A percentile compares a stretch with the other conserved stretches of the same genome.
Conservation (phyloP, 2,329 filamentous ascomycete species). For the Cadophora gregata region DNA sequence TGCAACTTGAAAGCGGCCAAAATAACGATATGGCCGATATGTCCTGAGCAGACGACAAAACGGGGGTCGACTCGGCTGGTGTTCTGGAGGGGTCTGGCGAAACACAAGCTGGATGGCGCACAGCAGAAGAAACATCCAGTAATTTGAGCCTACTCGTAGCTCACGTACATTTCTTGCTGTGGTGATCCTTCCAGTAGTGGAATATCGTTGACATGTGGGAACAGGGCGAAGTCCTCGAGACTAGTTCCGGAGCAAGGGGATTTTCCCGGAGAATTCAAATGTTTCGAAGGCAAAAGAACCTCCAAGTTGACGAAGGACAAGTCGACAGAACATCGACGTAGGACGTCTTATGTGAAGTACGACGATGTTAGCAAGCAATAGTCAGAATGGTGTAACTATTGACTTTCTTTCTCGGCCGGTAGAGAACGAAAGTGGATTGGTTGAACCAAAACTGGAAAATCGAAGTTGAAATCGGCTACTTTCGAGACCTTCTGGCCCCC, state of each 20-base stretch:
- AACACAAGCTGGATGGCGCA: neutral
- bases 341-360: neutral
- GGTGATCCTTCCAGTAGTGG: neutral
- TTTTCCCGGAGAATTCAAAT: neutral
- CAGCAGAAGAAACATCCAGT: neutral
- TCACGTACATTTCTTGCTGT: neutral
- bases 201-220: neutral
- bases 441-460: neutral
- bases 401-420: neutral
- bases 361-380: constrained; percentile 1
- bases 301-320: neutral
- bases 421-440: neutral
- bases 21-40: neutral
- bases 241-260: neutral
- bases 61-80: neutral
- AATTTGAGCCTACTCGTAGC: neutral
- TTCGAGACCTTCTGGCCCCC: constrained; percentile 1
- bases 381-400: constrained; percentile 3
- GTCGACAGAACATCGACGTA: neutral
- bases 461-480: neutral
- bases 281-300: neutral
- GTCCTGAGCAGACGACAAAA: neutral
- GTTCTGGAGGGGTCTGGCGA: neutral
- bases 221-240: neutral
- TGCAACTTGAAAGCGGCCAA: neutral